Conservation (phyloP, 345 rosid species). For the Kernera saxatilis region DNA sequence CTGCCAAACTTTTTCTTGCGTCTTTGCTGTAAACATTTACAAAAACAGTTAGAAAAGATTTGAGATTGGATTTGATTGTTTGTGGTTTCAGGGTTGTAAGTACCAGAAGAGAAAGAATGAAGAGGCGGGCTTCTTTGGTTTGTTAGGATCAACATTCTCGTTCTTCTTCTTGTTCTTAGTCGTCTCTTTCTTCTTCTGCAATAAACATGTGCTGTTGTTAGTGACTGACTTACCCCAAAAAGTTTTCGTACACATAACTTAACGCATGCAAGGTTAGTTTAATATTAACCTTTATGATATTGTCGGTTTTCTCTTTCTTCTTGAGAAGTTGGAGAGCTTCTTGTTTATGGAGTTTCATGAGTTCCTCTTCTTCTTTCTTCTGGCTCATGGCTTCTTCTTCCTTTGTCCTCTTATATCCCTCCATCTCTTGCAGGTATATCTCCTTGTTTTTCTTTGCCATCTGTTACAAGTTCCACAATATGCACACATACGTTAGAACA, state of each 20-base stretch:
- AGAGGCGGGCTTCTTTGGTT: slow-evolving; percentile 88
- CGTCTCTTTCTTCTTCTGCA: slow-evolving; percentile 66
- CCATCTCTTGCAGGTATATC: slow-evolving; percentile 68
- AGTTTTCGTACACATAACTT: background rate
- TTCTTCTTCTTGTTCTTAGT: slow-evolving; percentile 49
- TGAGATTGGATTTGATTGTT: background rate
- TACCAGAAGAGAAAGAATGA: slow-evolving; percentile 77
- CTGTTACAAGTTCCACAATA: slow-evolving; percentile 29
- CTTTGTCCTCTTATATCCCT: slow-evolving; percentile 67
- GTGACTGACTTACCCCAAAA: background rate
- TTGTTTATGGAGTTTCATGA: slow-evolving; percentile 79
- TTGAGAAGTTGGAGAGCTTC: slow-evolving; percentile 84
- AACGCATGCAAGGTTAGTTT: background rate
- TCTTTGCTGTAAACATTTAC: slow-evolving; percentile 49
- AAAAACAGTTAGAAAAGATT: background rate
- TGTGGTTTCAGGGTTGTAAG: background rate
- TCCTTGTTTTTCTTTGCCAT: slow-evolving; percentile 79
- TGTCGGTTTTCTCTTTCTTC: slow-evolving; percentile 90
- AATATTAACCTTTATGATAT: slow-evolving; percentile 65
- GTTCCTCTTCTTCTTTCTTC: slow-evolving; percentile 68
- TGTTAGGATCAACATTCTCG: slow-evolving; percentile 67
- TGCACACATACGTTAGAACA: background rate
- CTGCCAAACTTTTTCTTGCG: slow-evolving; percentile 47
- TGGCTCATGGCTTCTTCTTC: slow-evolving; percentile 57
- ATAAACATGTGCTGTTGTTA: background rate